Conservation (phyloP, 1,139 yeast species). For the Lodderomyces beijingensis region DNA sequence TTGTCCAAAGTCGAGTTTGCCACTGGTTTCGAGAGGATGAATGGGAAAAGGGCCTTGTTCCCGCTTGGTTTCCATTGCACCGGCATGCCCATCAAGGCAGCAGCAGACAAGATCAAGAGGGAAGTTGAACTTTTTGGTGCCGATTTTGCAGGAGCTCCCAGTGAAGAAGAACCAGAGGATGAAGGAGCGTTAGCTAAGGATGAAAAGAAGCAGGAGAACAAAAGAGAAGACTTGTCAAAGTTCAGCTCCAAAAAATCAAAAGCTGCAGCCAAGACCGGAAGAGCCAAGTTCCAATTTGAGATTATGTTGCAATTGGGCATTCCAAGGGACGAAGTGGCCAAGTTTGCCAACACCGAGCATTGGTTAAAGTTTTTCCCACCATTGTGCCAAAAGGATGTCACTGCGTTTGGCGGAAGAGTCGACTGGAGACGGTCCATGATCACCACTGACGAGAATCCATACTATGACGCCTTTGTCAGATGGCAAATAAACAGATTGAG, state of each 20-base stretch:
- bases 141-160: constrained; percentile 68
- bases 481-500: constrained; percentile 95
- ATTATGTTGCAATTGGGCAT: constrained; percentile 94
- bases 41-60: constrained; percentile 86
- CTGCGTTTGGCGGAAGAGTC: constrained; percentile 83
- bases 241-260: constrained; percentile 89
- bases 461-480: constrained; percentile 90
- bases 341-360: constrained; percentile 83
- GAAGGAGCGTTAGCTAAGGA: constrained; percentile 11
- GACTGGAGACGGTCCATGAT: constrained; percentile 98
- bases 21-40: constrained; percentile 91
- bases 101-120: constrained; percentile 92
- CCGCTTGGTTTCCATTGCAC: constrained; percentile 99
- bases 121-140: constrained; percentile 89
- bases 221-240: constrained; percentile 77
- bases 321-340: constrained; percentile 71
- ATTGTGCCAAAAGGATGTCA: constrained; percentile 76
- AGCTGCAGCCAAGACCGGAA: constrained; percentile 89
- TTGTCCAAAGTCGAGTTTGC: constrained; percentile 93
- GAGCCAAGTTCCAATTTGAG: constrained; percentile 92
- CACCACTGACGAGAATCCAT: constrained; percentile 92
- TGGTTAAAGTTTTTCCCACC: constrained; percentile 95
- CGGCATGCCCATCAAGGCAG: constrained; percentile 97
- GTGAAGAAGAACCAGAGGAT: constrained; percentile 34
- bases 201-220: constrained; percentile 25